Evolutionary conservation across 192 early-diverging fungal genomes (phyloP).

Genomic region (Polychytrium aggregatum): DNA sequence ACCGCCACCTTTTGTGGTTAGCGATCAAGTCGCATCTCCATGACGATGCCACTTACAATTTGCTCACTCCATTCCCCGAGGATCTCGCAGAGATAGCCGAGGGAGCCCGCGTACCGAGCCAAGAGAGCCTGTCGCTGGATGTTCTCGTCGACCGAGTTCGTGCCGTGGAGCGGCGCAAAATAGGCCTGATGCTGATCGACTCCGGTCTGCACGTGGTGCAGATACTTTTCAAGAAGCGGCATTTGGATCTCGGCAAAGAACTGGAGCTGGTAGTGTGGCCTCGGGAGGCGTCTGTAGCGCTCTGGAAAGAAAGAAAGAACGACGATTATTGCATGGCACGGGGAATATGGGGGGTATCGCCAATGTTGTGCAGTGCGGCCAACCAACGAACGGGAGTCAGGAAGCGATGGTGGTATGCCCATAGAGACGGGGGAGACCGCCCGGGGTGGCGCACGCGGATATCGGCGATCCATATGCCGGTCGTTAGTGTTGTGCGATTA

Average conservation of each 20-base stretch:
- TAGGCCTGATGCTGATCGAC: constrained; percentile 8
- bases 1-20: too few relatives aligned
- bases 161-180: constrained; percentile 10
- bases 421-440: too few relatives aligned
- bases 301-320: constrained; percentile 4
- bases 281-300: constrained; percentile 15
- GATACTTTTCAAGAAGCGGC: constrained; percentile 15
- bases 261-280: constrained; percentile 7
- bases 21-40: background rate
- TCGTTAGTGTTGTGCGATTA: background rate
- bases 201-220: constrained; percentile 9
- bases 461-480: too few relatives aligned
- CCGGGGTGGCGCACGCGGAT: too few relatives aligned
- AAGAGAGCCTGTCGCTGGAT: background rate
- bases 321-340: background rate
- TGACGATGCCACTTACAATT: constrained; percentile 5
- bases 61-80: constrained; percentile 16
- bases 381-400: background rate
- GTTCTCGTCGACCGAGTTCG: constrained; percentile 1
- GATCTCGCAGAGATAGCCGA: constrained; percentile 5
- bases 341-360: background rate
- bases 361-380: background rate
- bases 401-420: too few relatives aligned
- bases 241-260: constrained; percentile 19
- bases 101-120: constrained; percentile 12